These are phyloP conservation scores for Diaporthe eres DNA, from an alignment of 2,329 filamentous ascomycete genomes.

Conservation along the genomic window DNA sequence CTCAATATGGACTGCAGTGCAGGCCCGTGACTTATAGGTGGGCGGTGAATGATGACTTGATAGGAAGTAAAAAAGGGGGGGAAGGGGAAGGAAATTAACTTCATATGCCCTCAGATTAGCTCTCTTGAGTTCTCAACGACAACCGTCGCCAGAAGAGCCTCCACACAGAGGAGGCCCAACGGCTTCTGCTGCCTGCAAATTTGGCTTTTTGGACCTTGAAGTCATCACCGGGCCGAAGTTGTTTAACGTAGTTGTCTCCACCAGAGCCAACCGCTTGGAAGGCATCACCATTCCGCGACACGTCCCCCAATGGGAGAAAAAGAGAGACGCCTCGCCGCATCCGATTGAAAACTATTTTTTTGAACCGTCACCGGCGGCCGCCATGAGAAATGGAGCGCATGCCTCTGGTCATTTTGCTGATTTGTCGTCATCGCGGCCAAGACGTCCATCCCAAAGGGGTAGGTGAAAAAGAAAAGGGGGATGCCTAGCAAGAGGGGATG, in stretches of 20 bases:
- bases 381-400: conserved; percentile 4
- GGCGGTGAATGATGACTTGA: neutral
- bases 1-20: neutral
- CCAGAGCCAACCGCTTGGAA: conserved; percentile 28
- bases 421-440: conserved; percentile 46
- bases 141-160: conserved; percentile 46
- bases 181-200: conserved; percentile 56
- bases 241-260: conserved; percentile 18
- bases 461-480: neutral
- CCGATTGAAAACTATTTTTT: conserved; percentile 58
- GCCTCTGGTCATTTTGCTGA: conserved; percentile 36
- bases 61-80: no score
- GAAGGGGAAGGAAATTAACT: conserved; percentile 25
- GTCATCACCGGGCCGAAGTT: conserved; percentile 54
- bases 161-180: conserved; percentile 28
- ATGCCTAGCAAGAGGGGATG: conserved; percentile 3
- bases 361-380: conserved; percentile 46
- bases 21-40: neutral
- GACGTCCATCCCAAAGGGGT: conserved; percentile 28
- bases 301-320: neutral
- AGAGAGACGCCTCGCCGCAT: conserved; percentile 45
- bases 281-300: neutral
- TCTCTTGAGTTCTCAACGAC: conserved; percentile 58
- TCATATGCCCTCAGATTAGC: conserved; percentile 56
- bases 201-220: conserved; percentile 56